phyloP scores from a whole-genome alignment of 768 basidiomycete species.

The Coprinopsis strossmayeri region DNA sequence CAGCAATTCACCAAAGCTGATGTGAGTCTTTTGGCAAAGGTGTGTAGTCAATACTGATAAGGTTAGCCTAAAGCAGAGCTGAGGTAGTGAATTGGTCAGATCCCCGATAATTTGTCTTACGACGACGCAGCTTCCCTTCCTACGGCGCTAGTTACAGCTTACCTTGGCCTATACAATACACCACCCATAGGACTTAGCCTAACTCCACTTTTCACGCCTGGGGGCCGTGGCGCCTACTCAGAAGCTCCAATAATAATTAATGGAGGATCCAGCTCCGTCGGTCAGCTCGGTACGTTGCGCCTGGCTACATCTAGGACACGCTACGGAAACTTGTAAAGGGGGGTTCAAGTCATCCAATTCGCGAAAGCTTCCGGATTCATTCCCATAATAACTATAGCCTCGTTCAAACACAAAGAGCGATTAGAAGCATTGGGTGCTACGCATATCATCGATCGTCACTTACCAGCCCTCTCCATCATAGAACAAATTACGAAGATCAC shows the following conservation, averaged over 20 bases:
- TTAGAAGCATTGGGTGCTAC: slow-evolving; percentile 35
- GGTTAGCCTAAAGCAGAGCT: neutral
- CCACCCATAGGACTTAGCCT: slow-evolving; percentile 34
- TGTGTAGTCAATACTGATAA: slow-evolving; percentile 12
- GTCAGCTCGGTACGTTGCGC: slow-evolving; percentile 16
- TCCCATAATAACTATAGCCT: slow-evolving; percentile 34
- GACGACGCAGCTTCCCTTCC: slow-evolving; percentile 46
- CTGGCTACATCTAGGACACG: no score
- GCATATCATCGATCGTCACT: slow-evolving; percentile 25
- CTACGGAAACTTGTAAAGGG: neutral
- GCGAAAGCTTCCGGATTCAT: slow-evolving; percentile 34
- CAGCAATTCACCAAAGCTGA: slow-evolving; percentile 39
- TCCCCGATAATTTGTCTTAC: slow-evolving; percentile 39
- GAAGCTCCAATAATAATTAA: slow-evolving; percentile 34
- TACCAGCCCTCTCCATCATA: slow-evolving; percentile 14
- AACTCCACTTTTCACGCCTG: slow-evolving; percentile 29
- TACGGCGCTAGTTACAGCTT: slow-evolving; percentile 41
- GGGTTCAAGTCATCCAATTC: slow-evolving; percentile 19
- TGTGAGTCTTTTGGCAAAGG: slow-evolving; percentile 36
- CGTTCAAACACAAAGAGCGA: slow-evolving; percentile 18
- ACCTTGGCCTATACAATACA: slow-evolving; percentile 39
- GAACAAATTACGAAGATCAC: slow-evolving; percentile 21
- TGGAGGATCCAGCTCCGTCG: slow-evolving; percentile 25
- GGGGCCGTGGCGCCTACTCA: slow-evolving; percentile 32
- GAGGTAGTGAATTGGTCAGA: slow-evolving; percentile 28